Base-by-base conservation (phyloP, 2,329 filamentous ascomycete species). In the Hypoxylon sp. region DNA sequence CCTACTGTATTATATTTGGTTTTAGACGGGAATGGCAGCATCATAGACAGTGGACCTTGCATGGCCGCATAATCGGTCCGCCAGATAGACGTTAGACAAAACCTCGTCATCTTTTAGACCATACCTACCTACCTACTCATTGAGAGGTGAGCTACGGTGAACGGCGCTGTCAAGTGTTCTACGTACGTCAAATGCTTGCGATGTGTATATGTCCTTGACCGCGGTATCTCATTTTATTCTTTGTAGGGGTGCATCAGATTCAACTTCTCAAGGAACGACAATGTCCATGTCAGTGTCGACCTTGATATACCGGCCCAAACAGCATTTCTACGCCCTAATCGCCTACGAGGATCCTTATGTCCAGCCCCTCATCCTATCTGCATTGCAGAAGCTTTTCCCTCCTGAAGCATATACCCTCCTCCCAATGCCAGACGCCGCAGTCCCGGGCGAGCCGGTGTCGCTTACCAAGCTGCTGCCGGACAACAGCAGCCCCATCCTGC, bases 271-370 rank as follows among this genome's bases (percentile, higher is more conserved):
- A 66, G 57, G 59, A 57, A 63, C 53, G 42, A 26, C 58, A 51
- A 60, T 71, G 37, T 31, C 5, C 6, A 31, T 31, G 29, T 71
- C 69, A 52, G 8, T 31, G 29, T 71, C 69, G 54, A 62, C 55
- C 63, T 52, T 71, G 55, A 68, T 68, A 44, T 70, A 73, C 26
- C 70, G 72, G 24, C 72, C 76, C 42, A 73, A 75, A 66, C 75
- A 81, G 61, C 80, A 82, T 44, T 80, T 94, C 71, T 90, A 93
- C 80, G 93, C 92, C 55, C 80, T 95, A 55, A 84, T 98, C 74
- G 87, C 94, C 76, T 98, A 97, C 80, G 93, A 94, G 75, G 94
- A 98, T 78, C 78, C 85, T 48, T 99, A 98, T 78, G 93, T 98
- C 8, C 93, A 98, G 76, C 93, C 93, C 1, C 87, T 98, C 42